Evolutionary conservation across 805 yeast species (phyloP).

Genomic region (Sungouiella blattae): DNA sequence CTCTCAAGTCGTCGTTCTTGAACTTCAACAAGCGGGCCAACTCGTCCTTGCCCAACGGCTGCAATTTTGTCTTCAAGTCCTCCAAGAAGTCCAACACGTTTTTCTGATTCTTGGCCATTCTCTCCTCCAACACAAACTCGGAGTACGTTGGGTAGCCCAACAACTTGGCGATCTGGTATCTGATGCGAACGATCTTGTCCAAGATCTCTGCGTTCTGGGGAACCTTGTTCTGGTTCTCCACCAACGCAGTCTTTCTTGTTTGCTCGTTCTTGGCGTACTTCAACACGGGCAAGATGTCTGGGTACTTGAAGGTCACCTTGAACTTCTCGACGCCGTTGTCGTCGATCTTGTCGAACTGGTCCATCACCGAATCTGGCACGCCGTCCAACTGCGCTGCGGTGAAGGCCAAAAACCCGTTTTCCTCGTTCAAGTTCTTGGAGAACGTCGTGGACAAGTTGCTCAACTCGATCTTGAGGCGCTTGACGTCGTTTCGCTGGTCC

Average conservation of each 20-base stretch:
- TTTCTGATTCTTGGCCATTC: slow-evolving; percentile 72
- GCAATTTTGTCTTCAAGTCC: slow-evolving; percentile 57
- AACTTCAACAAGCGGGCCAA: slow-evolving; percentile 43
- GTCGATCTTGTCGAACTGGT: slow-evolving; percentile 50
- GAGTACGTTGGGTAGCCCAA: slow-evolving; percentile 70
- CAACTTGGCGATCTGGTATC: slow-evolving; percentile 58
- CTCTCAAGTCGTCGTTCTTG: slow-evolving; percentile 50
- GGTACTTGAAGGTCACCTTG: slow-evolving; percentile 78
- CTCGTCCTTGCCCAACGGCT: slow-evolving; percentile 59
- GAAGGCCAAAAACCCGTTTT: slow-evolving; percentile 57
- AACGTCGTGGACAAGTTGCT: slow-evolving; percentile 56
- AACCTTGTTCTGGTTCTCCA: slow-evolving; percentile 62
- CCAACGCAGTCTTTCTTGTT: slow-evolving; percentile 63
- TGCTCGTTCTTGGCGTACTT: slow-evolving; percentile 62
- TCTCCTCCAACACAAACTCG: slow-evolving; percentile 66
- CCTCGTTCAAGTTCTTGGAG: slow-evolving; percentile 67
- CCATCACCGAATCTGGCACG: slow-evolving; percentile 62
- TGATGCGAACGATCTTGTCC: slow-evolving; percentile 53
- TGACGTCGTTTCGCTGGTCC: slow-evolving; percentile 53
- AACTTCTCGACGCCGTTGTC: slow-evolving; percentile 38
- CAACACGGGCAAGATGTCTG: slow-evolving; percentile 74
- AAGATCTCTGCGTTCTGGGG: slow-evolving; percentile 63
- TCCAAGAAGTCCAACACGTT: slow-evolving; percentile 58
- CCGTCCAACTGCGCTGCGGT: slow-evolving; percentile 67
- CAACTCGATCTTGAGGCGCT: slow-evolving; percentile 55